Percentiles rank a stretch among this genome's conserved stretches.
Conservation (phyloP, 805 yeast genomes). For the Kuraishia piskuri region DNA sequence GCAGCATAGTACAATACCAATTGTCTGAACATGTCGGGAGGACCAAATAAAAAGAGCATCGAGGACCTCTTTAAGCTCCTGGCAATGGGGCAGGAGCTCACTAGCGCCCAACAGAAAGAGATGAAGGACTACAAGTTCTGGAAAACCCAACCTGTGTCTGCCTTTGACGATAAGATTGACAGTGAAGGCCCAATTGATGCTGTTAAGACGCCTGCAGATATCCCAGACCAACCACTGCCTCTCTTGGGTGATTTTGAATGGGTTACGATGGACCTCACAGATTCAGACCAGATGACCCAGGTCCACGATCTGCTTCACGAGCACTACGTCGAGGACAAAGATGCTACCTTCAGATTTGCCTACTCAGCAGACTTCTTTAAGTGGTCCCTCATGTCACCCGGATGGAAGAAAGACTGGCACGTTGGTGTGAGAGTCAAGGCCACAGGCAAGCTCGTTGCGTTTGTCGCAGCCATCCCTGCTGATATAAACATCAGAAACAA, state of each 20-base stretch:
- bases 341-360: constrained; percentile 85
- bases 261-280: constrained; percentile 64
- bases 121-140: constrained; percentile 93
- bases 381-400: constrained; percentile 95
- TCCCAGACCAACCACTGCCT: constrained; percentile 63
- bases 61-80: constrained; percentile 53
- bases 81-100: constrained; percentile 44
- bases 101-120: constrained; percentile 52
- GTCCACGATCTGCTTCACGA: constrained; percentile 74
- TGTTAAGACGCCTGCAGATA: constrained; percentile 58
- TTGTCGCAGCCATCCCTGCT: constrained; percentile 86
- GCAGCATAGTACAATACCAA: too few species aligned
- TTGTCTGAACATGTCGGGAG: neutral
- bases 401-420: constrained; percentile 84
- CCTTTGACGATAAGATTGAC: constrained; percentile 56
- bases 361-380: constrained; percentile 74
- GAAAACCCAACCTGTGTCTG: constrained; percentile 94
- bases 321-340: constrained; percentile 91
- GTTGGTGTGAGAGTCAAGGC: constrained; percentile 84
- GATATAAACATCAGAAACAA: constrained; percentile 45
- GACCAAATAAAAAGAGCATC: constrained; percentile 25
- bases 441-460: constrained; percentile 76
- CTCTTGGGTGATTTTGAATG: constrained; percentile 80
- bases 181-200: constrained; percentile 78
- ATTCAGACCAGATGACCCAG: constrained; percentile 55